Evolutionary conservation across 345 rosid species (phyloP).

Genomic region (Anastatica hierochuntica): DNA sequence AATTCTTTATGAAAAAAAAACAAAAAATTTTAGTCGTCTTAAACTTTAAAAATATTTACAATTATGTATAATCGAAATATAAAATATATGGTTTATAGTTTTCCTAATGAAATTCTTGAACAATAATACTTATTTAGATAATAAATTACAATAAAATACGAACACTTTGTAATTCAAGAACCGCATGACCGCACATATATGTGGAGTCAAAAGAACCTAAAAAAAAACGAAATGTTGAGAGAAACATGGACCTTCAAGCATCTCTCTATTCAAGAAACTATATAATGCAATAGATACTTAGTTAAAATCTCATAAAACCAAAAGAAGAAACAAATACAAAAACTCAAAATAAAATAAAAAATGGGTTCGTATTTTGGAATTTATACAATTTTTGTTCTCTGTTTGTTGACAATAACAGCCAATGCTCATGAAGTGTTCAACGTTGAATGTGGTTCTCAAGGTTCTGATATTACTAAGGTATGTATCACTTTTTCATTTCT

Average conservation of each 20-base stretch:
- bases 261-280: background rate
- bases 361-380: slow-evolving; percentile 12
- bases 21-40: too few relatives aligned
- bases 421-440: slow-evolving; percentile 15
- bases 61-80: too few relatives aligned
- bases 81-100: too few relatives aligned
- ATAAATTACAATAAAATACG: too few relatives aligned
- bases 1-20: too few relatives aligned
- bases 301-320: background rate
- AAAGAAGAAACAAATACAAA: background rate
- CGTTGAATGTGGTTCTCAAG: background rate
- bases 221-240: slow-evolving; percentile 10
- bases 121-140: too few relatives aligned
- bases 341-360: background rate
- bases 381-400: slow-evolving; percentile 1
- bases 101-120: too few relatives aligned
- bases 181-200: too few relatives aligned
- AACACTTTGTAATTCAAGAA: too few relatives aligned
- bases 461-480: slow-evolving; percentile 25
- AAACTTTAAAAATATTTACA: too few relatives aligned
- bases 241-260: background rate
- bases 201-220: slow-evolving; percentile 9
- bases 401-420: slow-evolving; percentile 19
- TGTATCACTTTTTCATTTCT: background rate
- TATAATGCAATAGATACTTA: slow-evolving; percentile 1